Base-by-base conservation (phyloP, 208 protist genomes). In the Trypanosoma rangeli region DNA sequence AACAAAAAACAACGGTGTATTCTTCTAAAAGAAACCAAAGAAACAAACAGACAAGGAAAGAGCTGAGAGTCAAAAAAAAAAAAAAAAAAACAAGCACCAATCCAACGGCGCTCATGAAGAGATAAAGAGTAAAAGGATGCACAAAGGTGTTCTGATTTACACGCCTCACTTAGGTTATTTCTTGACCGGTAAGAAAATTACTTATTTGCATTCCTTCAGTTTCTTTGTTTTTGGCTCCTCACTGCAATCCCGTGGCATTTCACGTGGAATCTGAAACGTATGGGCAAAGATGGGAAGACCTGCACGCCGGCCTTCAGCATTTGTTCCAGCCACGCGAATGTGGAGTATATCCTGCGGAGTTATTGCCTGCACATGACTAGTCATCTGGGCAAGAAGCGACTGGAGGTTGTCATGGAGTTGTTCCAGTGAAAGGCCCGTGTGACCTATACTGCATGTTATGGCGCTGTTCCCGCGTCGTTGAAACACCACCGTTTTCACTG, bases 271-370 rank as follows among this genome's bases (percentile, higher is more conserved):
- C 29, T 83, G 46, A 64, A 95, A 94, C 15, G 33, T 52, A 57
- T 94, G 91, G 0, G 61, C 80, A 50, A 80, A 96, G 42, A 96
- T 88, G 20, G 88, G 86, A 33, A 96, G 81, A 0, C 83, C 84
- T 13, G 79, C 83, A 46, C 89, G 84, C 54, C 84, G 78, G 46
- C 86, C 87, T 24, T 87, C 73, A 18, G 70, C 57, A 52, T 90
- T 84, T 33, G 86, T 92, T 69, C 73, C 84, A 37, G 86, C 77
- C 1, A 96, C 88, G 53, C 91, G 87, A 26, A 96, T 87, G 57
- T 90, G 91, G 52, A 96, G 74, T 39, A 96, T 85, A 67, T 83
- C 64, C 37, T 78, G 73, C 7, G 83, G 64, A 50, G 76, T 72
- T 0, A 73, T 78, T 18, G 72, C 91, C 44, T 93, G 81, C 18